phyloP scores from a whole-genome alignment of 345 rosid species.

The Clarkia xantiana region DNA sequence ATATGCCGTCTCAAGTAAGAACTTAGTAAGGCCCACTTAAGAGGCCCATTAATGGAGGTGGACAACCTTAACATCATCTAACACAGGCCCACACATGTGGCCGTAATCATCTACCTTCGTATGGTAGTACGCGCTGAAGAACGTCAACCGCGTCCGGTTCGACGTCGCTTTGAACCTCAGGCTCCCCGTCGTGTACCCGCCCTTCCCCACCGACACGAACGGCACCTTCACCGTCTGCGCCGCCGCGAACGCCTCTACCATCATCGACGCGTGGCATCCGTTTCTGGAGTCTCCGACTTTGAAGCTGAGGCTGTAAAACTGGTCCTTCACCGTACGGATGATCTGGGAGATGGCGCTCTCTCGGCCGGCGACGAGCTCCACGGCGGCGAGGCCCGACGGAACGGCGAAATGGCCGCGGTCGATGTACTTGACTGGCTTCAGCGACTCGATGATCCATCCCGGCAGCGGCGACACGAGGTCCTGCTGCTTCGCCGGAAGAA shows the following conservation, averaged over 20 bases:
- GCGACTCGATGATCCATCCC: conserved; percentile 79
- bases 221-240: conserved; percentile 24
- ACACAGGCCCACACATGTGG: conserved; percentile 75
- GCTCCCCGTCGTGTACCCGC: conserved; percentile 31
- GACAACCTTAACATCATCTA: conserved; percentile 49
- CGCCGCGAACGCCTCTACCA: conserved; percentile 65
- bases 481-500: conserved; percentile 39
- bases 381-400: conserved; percentile 41
- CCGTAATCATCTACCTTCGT: conserved; percentile 58
- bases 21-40: not conserved
- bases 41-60: conserved; percentile 1
- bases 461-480: conserved; percentile 63
- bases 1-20: not conserved
- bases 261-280: conserved; percentile 69
- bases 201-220: conserved; percentile 34
- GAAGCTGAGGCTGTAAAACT: conserved; percentile 39
- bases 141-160: conserved; percentile 48
- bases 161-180: conserved; percentile 34
- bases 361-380: conserved; percentile 66
- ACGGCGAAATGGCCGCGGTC: conserved; percentile 57
- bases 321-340: conserved; percentile 37
- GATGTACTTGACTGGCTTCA: conserved; percentile 65
- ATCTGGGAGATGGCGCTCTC: conserved; percentile 78
- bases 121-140: conserved; percentile 62
- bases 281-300: conserved; percentile 62